These are phyloP conservation scores for Huiozyma sinensis DNA, from an alignment of 805 yeast species.

Conservation along the genomic window DNA sequence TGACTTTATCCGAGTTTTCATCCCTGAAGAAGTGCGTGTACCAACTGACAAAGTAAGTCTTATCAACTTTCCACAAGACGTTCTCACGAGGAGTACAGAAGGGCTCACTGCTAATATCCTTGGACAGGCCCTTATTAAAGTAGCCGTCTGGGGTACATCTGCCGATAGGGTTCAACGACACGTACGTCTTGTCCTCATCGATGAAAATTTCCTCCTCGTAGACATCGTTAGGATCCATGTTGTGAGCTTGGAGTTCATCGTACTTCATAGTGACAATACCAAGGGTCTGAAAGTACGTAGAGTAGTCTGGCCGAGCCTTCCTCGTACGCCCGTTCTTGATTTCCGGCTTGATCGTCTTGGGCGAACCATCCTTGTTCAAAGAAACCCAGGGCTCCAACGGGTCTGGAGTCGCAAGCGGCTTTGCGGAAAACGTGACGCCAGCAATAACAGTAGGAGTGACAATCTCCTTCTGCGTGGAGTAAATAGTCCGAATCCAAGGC, in stretches of 20 bases:
- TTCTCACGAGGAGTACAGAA: conserved; percentile 74
- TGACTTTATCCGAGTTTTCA: conserved; percentile 31
- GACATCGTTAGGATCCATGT: conserved; percentile 51
- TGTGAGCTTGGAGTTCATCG: conserved; percentile 61
- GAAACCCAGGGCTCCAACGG: conserved; percentile 76
- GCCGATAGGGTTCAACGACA: conserved; percentile 61
- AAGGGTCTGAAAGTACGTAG: conserved; percentile 67
- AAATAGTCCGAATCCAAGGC: conserved; percentile 70
- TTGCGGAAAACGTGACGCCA: conserved; percentile 42
- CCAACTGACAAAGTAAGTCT: conserved; percentile 75
- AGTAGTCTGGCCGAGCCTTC: conserved; percentile 59
- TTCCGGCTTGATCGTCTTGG: conserved; percentile 71
- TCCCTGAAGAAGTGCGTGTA: conserved; percentile 49
- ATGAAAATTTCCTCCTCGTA: conserved; percentile 44
- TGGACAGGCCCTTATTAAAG: conserved; percentile 50
- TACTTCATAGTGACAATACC: conserved; percentile 45
- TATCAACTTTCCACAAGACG: conserved; percentile 42
- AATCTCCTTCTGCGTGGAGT: conserved; percentile 43
- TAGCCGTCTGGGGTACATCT: conserved; percentile 79
- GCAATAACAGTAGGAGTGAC: conserved; percentile 60
- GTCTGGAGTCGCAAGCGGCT: conserved; percentile 40
- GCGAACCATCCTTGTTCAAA: conserved; percentile 63
- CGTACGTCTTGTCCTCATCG: conserved; percentile 67
- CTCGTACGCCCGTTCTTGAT: conserved; percentile 60
- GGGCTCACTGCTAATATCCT: conserved; percentile 53